Evolutionary conservation across 768 basidiomycete genomes (phyloP).

Genomic region (Boletellus ananas): DNA sequence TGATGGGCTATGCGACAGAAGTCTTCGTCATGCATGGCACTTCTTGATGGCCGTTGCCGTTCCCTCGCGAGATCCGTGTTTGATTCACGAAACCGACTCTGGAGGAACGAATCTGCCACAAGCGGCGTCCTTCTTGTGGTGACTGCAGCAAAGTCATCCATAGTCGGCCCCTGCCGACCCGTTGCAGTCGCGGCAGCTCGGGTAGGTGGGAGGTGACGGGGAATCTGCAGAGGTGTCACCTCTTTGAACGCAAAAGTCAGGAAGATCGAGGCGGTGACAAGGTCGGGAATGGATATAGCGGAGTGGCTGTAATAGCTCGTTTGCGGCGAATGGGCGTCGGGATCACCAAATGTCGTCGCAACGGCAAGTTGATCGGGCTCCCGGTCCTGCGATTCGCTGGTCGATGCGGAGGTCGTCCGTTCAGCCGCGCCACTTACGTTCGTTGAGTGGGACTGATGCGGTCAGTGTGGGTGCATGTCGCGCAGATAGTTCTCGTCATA

Average conservation of each 20-base stretch:
- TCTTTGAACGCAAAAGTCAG: slow-evolving; percentile 53
- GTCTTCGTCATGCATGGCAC: slow-evolving; percentile 34
- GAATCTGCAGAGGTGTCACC: slow-evolving; percentile 39
- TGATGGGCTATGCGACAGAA: slow-evolving; percentile 33
- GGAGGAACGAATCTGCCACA: slow-evolving; percentile 41
- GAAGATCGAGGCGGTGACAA: slow-evolving; percentile 45
- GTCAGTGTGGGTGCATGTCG: slow-evolving; percentile 14
- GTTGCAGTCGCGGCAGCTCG: slow-evolving; percentile 43
- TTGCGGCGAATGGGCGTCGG: slow-evolving; percentile 8
- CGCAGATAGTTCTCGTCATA: slow-evolving; percentile 6
- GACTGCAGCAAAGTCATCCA: slow-evolving; percentile 48
- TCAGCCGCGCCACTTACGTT: slow-evolving; percentile 27
- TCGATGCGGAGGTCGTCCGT: slow-evolving; percentile 17
- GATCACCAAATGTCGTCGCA: slow-evolving; percentile 7
- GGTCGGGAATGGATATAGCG: slow-evolving; percentile 32
- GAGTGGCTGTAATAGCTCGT: slow-evolving; percentile 21
- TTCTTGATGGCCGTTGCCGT: slow-evolving; percentile 33
- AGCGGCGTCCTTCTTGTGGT: slow-evolving; percentile 44
- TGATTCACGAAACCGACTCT: slow-evolving; percentile 27
- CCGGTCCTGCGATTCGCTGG: slow-evolving; percentile 22
- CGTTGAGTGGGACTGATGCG: slow-evolving; percentile 19
- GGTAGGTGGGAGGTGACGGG: slow-evolving; percentile 49
- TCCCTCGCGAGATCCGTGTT: slow-evolving; percentile 29
- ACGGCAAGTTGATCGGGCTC: slow-evolving; percentile 8
- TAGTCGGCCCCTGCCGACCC: slow-evolving; percentile 49